Conservation (phyloP, 208 protist genomes). For the Crithidia brevicula region DNA sequence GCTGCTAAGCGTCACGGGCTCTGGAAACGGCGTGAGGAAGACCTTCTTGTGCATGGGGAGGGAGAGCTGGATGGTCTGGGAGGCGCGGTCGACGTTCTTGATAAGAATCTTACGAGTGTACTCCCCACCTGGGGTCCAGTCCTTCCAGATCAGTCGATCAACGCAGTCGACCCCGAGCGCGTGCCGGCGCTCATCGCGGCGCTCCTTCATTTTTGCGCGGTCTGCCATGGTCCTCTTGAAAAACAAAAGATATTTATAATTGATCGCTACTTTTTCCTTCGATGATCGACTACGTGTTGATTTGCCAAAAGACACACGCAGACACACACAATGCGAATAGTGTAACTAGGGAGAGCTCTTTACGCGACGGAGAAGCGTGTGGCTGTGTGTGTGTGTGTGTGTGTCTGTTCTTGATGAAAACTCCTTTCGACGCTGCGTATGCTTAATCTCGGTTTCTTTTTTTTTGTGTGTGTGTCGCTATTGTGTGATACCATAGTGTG, state of each 20-base stretch:
- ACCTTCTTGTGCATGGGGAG: conserved; percentile 70
- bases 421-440: too few relatives aligned
- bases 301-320: too few relatives aligned
- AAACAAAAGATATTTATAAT: background rate
- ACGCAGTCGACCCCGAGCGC: conserved; percentile 86
- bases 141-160: conserved; percentile 81
- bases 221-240: background rate
- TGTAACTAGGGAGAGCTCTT: too few relatives aligned
- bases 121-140: conserved; percentile 87
- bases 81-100: conserved; percentile 78
- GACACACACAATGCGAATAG: too few relatives aligned
- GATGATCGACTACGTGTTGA: too few relatives aligned
- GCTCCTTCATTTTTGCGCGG: conserved; percentile 19
- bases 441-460: too few relatives aligned
- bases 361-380: too few relatives aligned
- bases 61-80: conserved; percentile 81
- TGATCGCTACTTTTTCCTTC: too few relatives aligned
- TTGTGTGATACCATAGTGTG: too few relatives aligned
- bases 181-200: conserved; percentile 61
- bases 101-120: conserved; percentile 88
- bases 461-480: too few relatives aligned
- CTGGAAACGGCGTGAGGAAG: conserved; percentile 91
- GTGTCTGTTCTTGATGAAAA: too few relatives aligned
- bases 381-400: too few relatives aligned
- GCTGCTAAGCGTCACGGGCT: conserved; percentile 77